Conservation (phyloP, 305 asterid genomes). For the Coffea humblotiana region DNA sequence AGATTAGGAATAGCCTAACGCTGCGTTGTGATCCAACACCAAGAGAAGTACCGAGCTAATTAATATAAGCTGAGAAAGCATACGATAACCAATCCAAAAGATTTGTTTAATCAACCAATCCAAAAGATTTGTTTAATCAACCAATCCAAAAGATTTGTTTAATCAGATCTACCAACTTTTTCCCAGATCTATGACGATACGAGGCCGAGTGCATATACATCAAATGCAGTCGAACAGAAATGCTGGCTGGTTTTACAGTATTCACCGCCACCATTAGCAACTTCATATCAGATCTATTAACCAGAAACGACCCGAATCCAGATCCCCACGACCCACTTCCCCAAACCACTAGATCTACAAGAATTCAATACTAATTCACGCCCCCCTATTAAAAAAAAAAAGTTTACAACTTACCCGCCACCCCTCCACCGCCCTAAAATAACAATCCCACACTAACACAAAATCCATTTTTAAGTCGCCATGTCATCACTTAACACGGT, state of each 20-base stretch:
- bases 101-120: not conserved
- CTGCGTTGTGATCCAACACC: not conserved
- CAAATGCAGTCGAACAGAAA: constrained; percentile 4
- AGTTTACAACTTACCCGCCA: no score
- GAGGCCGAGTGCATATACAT: constrained; percentile 3
- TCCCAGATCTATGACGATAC: constrained; percentile 13
- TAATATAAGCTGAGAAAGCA: not conserved
- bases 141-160: not conserved
- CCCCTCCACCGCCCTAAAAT: not conserved
- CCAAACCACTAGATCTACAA: constrained; percentile 14
- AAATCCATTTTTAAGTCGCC: not conserved
- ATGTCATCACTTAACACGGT: constrained; percentile 13
- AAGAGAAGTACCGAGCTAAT: not conserved
- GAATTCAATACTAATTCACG: not conserved
- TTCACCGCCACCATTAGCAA: constrained; percentile 9
- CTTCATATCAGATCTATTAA: constrained; percentile 21
- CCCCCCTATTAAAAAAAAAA: not conserved
- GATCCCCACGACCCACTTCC: constrained; percentile 6
- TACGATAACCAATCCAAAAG: not conserved
- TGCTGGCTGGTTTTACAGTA: constrained; percentile 8
- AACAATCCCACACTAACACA: not conserved
- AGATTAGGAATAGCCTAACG: not conserved
- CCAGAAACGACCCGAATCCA: constrained; percentile 11
- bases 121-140: not conserved
- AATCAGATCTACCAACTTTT: constrained; percentile 16